Percentiles rank a stretch among this genome's conserved stretches.
These are phyloP conservation scores for Powellomyces hirtus DNA, from an alignment of 192 early-diverging fungal species.

Conservation along the genomic window DNA sequence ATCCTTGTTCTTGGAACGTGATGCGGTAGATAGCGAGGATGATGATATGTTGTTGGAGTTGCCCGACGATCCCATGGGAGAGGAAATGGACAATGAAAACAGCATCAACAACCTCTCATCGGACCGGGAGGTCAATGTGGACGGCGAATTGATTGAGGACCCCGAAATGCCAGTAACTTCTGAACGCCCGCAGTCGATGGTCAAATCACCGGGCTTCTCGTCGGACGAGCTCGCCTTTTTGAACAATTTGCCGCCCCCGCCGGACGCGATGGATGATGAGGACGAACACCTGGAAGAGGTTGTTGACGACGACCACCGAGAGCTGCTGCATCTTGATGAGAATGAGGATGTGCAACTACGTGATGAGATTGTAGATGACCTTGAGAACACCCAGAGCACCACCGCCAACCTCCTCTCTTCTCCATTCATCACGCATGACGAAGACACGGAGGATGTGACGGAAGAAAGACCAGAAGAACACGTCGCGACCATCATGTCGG, in stretches of 20 bases:
- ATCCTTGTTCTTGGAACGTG: too few species aligned
- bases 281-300: neutral
- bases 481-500: neutral
- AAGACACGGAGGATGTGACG: neutral
- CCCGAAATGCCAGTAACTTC: too few species aligned
- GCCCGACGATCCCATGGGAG: too few species aligned
- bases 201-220: neutral
- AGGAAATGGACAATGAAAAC: too few species aligned
- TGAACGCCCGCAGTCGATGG: too few species aligned
- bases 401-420: neutral
- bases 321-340: neutral
- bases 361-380: neutral
- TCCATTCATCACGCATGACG: neutral
- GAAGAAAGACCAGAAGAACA: neutral
- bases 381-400: neutral
- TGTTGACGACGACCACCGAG: neutral
- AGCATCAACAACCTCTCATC: too few species aligned
- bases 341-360: neutral
- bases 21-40: too few species aligned
- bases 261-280: neutral
- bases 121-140: too few species aligned
- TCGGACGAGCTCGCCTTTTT: slow-evolving; percentile 3
- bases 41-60: too few species aligned
- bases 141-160: too few species aligned
- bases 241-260: slow-evolving; percentile 2